Base-by-base conservation (phyloP, 2,329 filamentous ascomycete genomes). In the Venturiaceae sp. region DNA sequence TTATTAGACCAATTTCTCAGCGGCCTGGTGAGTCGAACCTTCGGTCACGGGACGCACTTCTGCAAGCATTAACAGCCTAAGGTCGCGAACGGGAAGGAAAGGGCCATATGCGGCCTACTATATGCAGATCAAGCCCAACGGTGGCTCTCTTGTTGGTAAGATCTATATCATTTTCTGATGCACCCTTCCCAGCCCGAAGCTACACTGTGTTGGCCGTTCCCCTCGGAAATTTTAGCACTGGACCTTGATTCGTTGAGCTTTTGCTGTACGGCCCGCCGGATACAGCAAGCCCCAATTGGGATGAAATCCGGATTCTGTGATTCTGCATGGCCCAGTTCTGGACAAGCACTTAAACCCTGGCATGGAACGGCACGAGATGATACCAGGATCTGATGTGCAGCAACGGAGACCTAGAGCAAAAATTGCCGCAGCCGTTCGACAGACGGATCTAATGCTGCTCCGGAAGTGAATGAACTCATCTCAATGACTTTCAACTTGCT, bases 71-170 rank as follows among this genome's bases (percentile, higher is more conserved):
- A 23, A 61, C 62, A 82, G 80, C 83, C 23, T n/a, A 50, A 50
- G 44, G 44, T 94, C 88, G 59, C 85, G 91, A 21, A 95, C 90
- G 0, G 91, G 91, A 21, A 82, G 88, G 58, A 95, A 96, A 72
- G 90, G 90, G 0, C 86, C 88, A 9, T 95, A 94, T 71, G 91
- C 91, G 6, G 86, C 84, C 67, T 96, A 96, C 74, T 96, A 95
- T 73, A 74, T 96, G 21, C 90, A 95, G 70, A 80, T 89, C 63
- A 83, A 92, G 68, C 90, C 91, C 11, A 76, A 75, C 26, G 75
- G 80, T 55, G 86, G 83, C 67, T 88, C 92, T 64, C 76, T 95
- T 44, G 91, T 83, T 85, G 74, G 81, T 79, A 47, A 58, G 50
- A 30, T 36, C 7, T 54, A 11, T 32, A 5, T 59, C n/a, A 30